A percentile compares a stretch with the other conserved stretches of the same genome.
These are phyloP conservation scores for Plasmodium vivax DNA, from an alignment of 169 alveolate species.

Conservation along the genomic window DNA sequence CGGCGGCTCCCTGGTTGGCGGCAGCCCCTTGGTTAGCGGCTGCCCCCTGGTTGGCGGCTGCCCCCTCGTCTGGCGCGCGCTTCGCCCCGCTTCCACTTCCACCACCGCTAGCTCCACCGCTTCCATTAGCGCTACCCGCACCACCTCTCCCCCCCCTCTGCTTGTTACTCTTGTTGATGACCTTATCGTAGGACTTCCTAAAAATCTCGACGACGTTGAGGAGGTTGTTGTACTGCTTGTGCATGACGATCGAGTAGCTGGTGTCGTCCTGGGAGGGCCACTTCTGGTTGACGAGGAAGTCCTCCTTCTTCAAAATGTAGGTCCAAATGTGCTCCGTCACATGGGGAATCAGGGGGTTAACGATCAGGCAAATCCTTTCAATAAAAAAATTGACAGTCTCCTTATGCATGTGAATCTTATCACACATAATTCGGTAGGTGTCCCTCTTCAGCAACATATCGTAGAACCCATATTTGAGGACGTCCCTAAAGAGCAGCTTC, in stretches of 20 bases:
- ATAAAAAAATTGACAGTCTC: conserved; percentile 53
- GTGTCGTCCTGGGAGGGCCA: conserved; percentile 87
- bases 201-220: conserved; percentile 67
- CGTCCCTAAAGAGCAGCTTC: conserved; percentile 88
- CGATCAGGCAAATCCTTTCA: conserved; percentile 87
- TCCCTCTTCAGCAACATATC: conserved; percentile 80
- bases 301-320: conserved; percentile 81
- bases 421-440: conserved; percentile 51
- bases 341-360: conserved; percentile 93
- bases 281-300: conserved; percentile 77
- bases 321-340: conserved; percentile 93
- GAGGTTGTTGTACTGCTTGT: conserved; percentile 60
- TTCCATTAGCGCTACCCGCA: neutral
- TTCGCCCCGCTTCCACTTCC: neutral
- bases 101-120: neutral
- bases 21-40: neutral
- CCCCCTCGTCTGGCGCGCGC: neutral
- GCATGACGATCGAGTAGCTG: conserved; percentile 82
- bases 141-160: neutral
- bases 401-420: conserved; percentile 72
- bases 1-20: neutral
- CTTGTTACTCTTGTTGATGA: conserved; percentile 37
- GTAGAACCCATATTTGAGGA: conserved; percentile 88
- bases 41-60: neutral
- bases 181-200: conserved; percentile 68